These are phyloP conservation scores for Arthromyces matolae DNA, from an alignment of 768 basidiomycete genomes.

Conservation along the genomic window DNA sequence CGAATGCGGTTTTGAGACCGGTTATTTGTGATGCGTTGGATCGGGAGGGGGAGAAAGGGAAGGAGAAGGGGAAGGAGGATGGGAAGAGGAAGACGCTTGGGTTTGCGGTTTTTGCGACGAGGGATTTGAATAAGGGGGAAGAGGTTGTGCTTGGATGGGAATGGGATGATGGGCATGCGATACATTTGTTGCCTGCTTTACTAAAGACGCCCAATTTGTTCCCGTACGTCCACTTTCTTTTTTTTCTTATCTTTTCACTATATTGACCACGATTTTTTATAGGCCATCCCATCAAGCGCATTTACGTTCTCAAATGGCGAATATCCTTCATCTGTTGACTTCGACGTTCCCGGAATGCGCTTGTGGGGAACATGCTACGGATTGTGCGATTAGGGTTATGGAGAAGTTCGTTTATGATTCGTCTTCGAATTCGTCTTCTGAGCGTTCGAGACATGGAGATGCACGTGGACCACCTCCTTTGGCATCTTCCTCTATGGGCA, in stretches of 20 bases:
- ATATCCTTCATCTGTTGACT: conserved; percentile 64
- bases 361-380: conserved; percentile 57
- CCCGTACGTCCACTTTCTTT: conserved; percentile 44
- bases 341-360: conserved; percentile 75
- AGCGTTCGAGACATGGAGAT: too few relatives aligned
- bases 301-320: conserved; percentile 62
- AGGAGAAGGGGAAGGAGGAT: too few relatives aligned
- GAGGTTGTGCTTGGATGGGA: conserved; percentile 93
- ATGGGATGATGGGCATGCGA: conserved; percentile 90
- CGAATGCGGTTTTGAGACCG: conserved; percentile 61
- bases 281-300: conserved; percentile 48
- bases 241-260: too few relatives aligned
- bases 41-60: too few relatives aligned
- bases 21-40: conserved; percentile 32
- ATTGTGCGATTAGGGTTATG: conserved; percentile 66
- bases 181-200: conserved; percentile 73
- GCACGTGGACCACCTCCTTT: too few relatives aligned
- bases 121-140: conserved; percentile 72
- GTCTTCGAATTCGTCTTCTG: background rate
- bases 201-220: conserved; percentile 55
- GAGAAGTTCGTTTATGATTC: conserved; percentile 49
- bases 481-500: too few relatives aligned
- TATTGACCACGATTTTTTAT: too few relatives aligned
- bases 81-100: conserved; percentile 38
- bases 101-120: conserved; percentile 79